Evolutionary conservation across 768 basidiomycete genomes (phyloP), one percentile per base, ranked within the genome.

Genomic region (Scleroderma citrinum): DNA sequence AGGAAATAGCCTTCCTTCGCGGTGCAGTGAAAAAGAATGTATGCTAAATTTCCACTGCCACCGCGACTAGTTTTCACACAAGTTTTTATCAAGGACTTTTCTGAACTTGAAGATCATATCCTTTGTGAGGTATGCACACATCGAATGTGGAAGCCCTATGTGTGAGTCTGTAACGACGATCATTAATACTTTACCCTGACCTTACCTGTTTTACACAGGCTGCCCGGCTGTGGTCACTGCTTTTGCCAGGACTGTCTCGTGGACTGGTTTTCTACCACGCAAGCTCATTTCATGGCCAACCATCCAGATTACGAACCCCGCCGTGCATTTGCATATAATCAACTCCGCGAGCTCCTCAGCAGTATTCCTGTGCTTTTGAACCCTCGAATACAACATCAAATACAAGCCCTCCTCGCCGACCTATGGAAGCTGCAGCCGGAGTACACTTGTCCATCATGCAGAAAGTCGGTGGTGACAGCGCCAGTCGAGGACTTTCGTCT

Each of bases 361-460:
- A 24, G 16, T 21, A 34, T 52, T n/a, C 17, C 13, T 11, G 46
- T 51, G 3, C 56, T 16, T 46, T 47, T 30, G 40, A 38, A 43
- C 10, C 44, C 32, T 4, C 57, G 55, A 6, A 48, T 59, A 3
- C 59, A 49, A 40, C 42, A 44, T 13, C 58, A 62, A 37, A 17
- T 63, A 2, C 54, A 46, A 13, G 53, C 56, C 1, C 7, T 66
- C 17, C 55, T 63, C 34, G 40, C 48, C 31, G 45, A 57, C 49
- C 14, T 57, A 58, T 56, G 53, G 59, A 69, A 39, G 54, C 52
- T 62, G 54, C 52, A 71, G 31, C 83, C 82, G 0, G 60, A 73
- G 26, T 87, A 83, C 55, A 79, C 79, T 2, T 89, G 86, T 48
- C 86, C 86, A 3, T 78, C 76, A 5, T 89, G 86, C 56, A 73